A percentile compares a stretch with the other conserved stretches of the same genome.
phyloP scores from a whole-genome alignment of 306 rosid species.

The Alnus rubra region DNA sequence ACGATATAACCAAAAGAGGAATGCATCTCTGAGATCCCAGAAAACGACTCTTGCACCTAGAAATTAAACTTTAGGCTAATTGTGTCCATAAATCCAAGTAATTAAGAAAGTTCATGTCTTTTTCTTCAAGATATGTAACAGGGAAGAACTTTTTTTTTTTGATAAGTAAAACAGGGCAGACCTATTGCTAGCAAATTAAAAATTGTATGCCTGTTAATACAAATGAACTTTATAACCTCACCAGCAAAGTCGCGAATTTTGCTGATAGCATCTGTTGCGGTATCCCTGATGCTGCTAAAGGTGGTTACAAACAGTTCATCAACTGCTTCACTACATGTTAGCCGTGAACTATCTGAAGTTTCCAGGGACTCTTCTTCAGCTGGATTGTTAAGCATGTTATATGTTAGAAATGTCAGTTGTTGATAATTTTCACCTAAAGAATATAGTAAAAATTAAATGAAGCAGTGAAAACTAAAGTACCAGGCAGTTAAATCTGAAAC shows the following conservation, averaged over 20 bases:
- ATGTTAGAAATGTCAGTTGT: not conserved
- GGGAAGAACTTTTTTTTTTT: not conserved
- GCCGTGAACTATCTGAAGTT: slow-evolving; percentile 10
- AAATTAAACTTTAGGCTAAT: slow-evolving; percentile 9
- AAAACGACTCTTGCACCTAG: slow-evolving; percentile 55
- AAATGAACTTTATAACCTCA: slow-evolving; percentile 19
- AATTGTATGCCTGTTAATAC: slow-evolving; percentile 1
- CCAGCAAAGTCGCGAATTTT: slow-evolving; percentile 52
- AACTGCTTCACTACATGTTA: slow-evolving; percentile 37
- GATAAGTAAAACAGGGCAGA: not conserved
- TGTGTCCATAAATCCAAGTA: not conserved
- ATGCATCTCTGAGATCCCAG: slow-evolving; percentile 53
- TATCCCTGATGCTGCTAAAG: slow-evolving; percentile 46
- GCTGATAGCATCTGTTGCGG: slow-evolving; percentile 34
- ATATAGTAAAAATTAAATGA: not conserved
- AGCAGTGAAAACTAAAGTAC: not conserved
- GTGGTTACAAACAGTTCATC: slow-evolving; percentile 56
- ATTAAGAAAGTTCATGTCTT: not conserved
- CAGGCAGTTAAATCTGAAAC: not conserved
- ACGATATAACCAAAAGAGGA: slow-evolving; percentile 42
- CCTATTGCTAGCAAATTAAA: not conserved
- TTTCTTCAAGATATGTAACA: not conserved
- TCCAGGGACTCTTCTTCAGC: slow-evolving; percentile 32
- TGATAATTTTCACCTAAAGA: not conserved
- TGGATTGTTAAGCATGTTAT: slow-evolving; percentile 19